Evolutionary conservation across 78 protist species (phyloP), one percentile per base, ranked within the genome.

Genomic region (Isochrysis galbana): DNA sequence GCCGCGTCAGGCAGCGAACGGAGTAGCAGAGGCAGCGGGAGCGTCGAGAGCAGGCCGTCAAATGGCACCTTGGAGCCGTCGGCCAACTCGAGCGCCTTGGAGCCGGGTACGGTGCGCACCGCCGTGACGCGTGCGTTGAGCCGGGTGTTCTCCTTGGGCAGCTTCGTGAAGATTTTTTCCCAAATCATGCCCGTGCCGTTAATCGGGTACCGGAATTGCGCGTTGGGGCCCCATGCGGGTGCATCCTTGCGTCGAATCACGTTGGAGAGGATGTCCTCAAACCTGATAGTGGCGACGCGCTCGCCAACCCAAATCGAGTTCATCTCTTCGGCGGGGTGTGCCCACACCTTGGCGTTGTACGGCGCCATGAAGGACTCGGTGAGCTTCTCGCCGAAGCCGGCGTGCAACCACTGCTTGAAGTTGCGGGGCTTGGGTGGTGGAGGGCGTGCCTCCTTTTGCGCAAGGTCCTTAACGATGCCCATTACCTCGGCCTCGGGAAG

Each of bases 281-380:
- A 38, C 47, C 61, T 19, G 74, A 90, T 48, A n/a, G 74, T 46
- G 19, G 93, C 93, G 32, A 90, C 93, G 77, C 93, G 93, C 93
- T 90, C 93, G 70, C 93, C 93, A 55, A 70, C 61, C 93, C 93
- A 90, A 38, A 10, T 38, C 14, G 78, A 5, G 74, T n/a, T 42
- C 74, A 90, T 46, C 93, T 74, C 70, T n/a, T 32, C 14, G 41
- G 93, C 17, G 34, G 93, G 93, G 78, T 67, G 69, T 14, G 93
- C 93, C 93, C 93, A 90, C 39, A 90, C 93, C 87, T 90, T 90
- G 47, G 61, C n/a, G 77, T 90, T 90, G 88, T 90, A 90, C 88
- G 93, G 93, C 44, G 48, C 55, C 88, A 90, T 70, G 93, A 90
- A 90, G 38, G 80, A 1, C 39, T 74, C 48, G n/a, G 88, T 47